phyloP scores from a whole-genome alignment of 1,284 basidiomycete species.

The Veloboletus limbatus region DNA sequence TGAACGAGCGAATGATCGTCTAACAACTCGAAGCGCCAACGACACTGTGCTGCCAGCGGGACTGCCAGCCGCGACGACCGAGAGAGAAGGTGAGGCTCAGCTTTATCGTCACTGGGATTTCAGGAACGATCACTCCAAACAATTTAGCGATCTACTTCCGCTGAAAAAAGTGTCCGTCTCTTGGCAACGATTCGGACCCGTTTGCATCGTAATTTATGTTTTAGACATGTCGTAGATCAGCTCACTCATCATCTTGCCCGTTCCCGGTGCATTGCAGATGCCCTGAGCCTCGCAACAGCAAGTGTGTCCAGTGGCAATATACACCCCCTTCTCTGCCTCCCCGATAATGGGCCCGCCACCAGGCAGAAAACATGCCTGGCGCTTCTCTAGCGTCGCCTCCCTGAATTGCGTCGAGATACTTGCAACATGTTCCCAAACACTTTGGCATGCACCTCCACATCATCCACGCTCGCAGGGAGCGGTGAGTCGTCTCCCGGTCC shows the following conservation, averaged over 20 bases:
- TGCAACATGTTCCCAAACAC: constrained; percentile 49
- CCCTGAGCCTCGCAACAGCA: constrained; percentile 53
- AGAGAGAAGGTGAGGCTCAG: too few relatives aligned
- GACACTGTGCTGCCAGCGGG: too few relatives aligned
- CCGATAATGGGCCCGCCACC: constrained; percentile 63
- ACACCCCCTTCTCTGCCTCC: constrained; percentile 51
- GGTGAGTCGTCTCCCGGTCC: constrained; percentile 60
- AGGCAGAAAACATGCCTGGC: constrained; percentile 72
- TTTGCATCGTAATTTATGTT: too few relatives aligned
- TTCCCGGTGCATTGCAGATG: constrained; percentile 71
- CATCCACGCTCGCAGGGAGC: constrained; percentile 60
- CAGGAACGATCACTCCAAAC: constrained; percentile 16
- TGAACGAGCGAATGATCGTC: too few relatives aligned
- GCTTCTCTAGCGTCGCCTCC: constrained; percentile 46
- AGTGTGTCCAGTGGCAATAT: constrained; percentile 66
- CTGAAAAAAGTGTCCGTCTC: too few relatives aligned
- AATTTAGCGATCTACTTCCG: constrained; percentile 24
- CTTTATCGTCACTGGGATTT: constrained; percentile 13
- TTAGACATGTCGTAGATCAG: too few relatives aligned
- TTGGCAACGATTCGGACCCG: constrained; percentile 55
- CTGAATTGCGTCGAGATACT: constrained; percentile 57
- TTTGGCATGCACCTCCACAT: constrained; percentile 60
- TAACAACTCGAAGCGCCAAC: too few relatives aligned
- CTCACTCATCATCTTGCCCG: constrained; percentile 57
- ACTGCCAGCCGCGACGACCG: too few relatives aligned